Percentiles rank a stretch among this genome's conserved stretches.
Evolutionary conservation across 208 protist genomes (phyloP).

Genomic region (Tritrichomonas musculus): DNA sequence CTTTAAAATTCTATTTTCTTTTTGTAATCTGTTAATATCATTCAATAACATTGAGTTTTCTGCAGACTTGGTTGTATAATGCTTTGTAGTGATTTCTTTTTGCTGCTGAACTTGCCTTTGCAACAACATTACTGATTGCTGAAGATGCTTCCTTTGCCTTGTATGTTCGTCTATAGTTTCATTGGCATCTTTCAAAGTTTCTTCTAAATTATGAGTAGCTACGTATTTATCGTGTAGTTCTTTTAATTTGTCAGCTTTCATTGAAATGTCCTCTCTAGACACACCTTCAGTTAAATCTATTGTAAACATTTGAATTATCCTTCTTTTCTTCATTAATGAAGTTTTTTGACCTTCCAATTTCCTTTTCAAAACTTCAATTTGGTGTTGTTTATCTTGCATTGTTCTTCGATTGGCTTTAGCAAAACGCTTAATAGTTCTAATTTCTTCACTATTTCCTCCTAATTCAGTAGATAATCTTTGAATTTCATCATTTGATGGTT

Average conservation of each 20-base stretch:
- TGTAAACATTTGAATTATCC: conserved; percentile 17
- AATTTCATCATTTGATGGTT: conserved; percentile 32
- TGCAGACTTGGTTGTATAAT: not conserved
- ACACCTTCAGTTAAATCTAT: not conserved
- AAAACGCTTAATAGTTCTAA: not conserved
- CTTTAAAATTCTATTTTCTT: not conserved
- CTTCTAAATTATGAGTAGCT: not conserved
- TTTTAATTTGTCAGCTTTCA: not conserved
- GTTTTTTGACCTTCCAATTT: not conserved
- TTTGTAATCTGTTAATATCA: not conserved
- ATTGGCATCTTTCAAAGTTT: not conserved
- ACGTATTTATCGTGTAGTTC: conserved; percentile 18
- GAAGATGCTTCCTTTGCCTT: conserved; percentile 20
- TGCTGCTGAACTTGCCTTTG: not conserved
- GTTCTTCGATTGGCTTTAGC: not conserved
- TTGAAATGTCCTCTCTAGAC: not conserved
- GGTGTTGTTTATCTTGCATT: conserved; percentile 2
- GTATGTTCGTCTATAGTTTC: conserved; percentile 4
- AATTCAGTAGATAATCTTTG: not conserved
- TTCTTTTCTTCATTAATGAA: not conserved
- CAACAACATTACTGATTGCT: not conserved
- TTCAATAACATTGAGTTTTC: not conserved
- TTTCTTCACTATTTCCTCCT: not conserved
- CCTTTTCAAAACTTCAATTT: conserved; percentile 18
- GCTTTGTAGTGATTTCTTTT: not conserved